These are phyloP conservation scores for Mikania micrantha DNA, from an alignment of 129 eudicot species.

Conservation along the genomic window DNA sequence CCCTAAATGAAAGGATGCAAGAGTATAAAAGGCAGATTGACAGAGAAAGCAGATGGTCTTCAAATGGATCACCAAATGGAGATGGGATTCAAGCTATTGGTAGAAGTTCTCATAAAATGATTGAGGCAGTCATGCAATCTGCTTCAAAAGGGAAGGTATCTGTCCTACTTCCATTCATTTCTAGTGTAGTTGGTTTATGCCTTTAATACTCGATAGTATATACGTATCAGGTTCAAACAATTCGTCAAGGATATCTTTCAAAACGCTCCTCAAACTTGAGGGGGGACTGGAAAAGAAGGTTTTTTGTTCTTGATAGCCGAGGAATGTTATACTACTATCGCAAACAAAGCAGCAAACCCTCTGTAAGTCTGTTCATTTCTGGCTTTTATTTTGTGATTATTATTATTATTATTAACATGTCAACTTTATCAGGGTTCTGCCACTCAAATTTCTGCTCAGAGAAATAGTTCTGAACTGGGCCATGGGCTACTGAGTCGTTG, in stretches of 20 bases:
- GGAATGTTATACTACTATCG: conserved; percentile 95
- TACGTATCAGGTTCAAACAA: conserved; percentile 79
- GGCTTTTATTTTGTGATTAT: background rate
- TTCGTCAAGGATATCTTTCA: conserved; percentile 86
- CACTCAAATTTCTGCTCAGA: conserved; percentile 76
- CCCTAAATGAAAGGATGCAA: conserved; percentile 92
- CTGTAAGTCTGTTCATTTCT: conserved; percentile 38
- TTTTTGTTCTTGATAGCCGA: conserved; percentile 92
- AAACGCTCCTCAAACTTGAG: conserved; percentile 85
- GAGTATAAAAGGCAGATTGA: conserved; percentile 94
- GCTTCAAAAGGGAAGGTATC: conserved; percentile 90
- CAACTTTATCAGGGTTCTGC: conserved; percentile 54
- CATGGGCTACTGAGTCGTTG: conserved; percentile 95
- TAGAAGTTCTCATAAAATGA: conserved; percentile 95
- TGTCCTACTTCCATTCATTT: background rate
- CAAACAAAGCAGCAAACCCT: conserved; percentile 77
- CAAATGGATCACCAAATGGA: conserved; percentile 93
- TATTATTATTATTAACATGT: background rate
- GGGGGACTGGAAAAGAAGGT: conserved; percentile 95
- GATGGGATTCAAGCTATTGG: conserved; percentile 98
- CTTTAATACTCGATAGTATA: background rate
- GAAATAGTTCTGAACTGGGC: conserved; percentile 97
- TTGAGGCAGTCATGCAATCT: conserved; percentile 95
- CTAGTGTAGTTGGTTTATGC: background rate
- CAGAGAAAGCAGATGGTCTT: conserved; percentile 85